These are phyloP conservation scores for Fusarium cyanostomum DNA, from an alignment of 2,329 filamentous ascomycete species.

Conservation along the genomic window DNA sequence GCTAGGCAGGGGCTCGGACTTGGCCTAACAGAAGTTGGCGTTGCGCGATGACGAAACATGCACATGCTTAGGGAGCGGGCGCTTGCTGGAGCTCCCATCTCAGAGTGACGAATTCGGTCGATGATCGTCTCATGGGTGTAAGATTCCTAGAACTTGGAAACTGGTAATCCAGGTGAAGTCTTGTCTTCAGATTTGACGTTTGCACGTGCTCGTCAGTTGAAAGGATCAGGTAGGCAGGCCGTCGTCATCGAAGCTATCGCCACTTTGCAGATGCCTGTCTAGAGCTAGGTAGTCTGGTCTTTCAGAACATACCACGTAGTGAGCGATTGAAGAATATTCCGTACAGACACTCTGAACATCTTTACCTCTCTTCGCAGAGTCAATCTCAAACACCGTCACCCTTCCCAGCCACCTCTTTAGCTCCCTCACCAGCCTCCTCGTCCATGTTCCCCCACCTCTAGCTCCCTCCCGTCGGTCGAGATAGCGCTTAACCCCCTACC, in stretches of 20 bases:
- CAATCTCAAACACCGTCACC: slow-evolving; percentile 15
- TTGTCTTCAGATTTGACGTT: not conserved
- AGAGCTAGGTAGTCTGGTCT: not conserved
- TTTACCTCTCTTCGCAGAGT: not conserved
- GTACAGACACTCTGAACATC: not conserved
- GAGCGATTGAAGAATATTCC: not conserved
- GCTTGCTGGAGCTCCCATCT: slow-evolving; percentile 2
- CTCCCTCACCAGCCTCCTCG: slow-evolving; percentile 13
- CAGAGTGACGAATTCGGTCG: not conserved
- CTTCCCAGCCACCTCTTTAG: slow-evolving; percentile 17
- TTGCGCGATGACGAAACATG: slow-evolving; percentile 33
- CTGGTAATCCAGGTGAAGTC: not conserved
- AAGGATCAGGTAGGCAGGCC: not conserved
- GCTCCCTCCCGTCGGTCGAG: slow-evolving; percentile 12
- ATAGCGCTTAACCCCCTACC: slow-evolving; percentile 19
- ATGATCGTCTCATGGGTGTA: not conserved
- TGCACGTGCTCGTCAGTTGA: slow-evolving; percentile 15
- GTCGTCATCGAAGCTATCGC: slow-evolving; percentile 42
- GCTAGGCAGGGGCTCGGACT: slow-evolving; percentile 28
- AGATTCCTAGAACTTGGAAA: not conserved
- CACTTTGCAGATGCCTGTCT: slow-evolving; percentile 9
- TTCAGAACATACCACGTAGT: too few relatives aligned
- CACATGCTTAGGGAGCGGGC: not conserved
- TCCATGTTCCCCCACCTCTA: slow-evolving; percentile 9
- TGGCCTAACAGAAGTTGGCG: slow-evolving; percentile 8